phyloP scores from a whole-genome alignment of 2,329 filamentous ascomycete species.

The Hypoxylon sp. region DNA sequence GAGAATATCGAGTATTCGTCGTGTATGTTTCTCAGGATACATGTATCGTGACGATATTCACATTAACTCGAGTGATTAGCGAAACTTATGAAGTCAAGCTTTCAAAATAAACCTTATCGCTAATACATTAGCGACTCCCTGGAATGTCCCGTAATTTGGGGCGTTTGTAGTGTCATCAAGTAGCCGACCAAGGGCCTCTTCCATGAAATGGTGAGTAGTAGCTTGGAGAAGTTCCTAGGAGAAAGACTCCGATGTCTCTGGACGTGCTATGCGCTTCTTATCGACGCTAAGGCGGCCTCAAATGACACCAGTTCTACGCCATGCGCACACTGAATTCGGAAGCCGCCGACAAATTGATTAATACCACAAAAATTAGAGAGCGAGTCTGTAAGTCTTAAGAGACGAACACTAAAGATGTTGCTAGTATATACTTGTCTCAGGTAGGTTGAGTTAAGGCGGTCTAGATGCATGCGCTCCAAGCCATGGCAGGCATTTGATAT shows the following conservation, averaged over 20 bases:
- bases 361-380: slow-evolving; percentile 16
- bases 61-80: not conserved
- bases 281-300: slow-evolving; percentile 8
- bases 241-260: not conserved
- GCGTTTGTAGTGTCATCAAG: not conserved
- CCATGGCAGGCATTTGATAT: slow-evolving; percentile 31
- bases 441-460: slow-evolving; percentile 37
- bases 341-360: slow-evolving; percentile 15
- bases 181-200: slow-evolving; percentile 5
- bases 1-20: not conserved
- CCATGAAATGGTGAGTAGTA: slow-evolving; percentile 1
- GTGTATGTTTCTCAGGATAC: not conserved
- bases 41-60: not conserved
- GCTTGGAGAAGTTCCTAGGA: slow-evolving; percentile 2
- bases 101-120: not conserved
- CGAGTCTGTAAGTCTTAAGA: slow-evolving; percentile 2
- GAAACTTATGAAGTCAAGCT: not conserved
- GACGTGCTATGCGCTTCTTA: slow-evolving; percentile 9
- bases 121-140: not conserved
- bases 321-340: not conserved
- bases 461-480: slow-evolving; percentile 38
- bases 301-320: slow-evolving; percentile 1
- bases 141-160: slow-evolving; percentile 8
- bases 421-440: slow-evolving; percentile 33
- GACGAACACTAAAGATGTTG: slow-evolving; percentile 18